Percentiles rank a stretch among this genome's conserved stretches.
Evolutionary conservation across 2,329 filamentous ascomycete species (phyloP).

Genomic region (Pezicula neosporulosa): DNA sequence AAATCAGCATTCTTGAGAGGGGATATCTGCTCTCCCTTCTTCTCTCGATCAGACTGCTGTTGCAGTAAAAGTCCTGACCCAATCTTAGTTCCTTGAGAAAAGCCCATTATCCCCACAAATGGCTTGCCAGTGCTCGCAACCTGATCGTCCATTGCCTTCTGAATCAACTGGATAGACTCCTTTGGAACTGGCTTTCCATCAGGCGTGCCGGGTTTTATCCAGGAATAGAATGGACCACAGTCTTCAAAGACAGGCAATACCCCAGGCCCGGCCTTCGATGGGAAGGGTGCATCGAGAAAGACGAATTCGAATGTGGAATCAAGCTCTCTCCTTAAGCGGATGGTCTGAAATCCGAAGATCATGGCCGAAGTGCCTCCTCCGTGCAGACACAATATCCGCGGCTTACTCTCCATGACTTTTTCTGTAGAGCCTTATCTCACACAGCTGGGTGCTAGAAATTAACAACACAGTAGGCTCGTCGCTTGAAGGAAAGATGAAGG

Average conservation of each 20-base stretch:
- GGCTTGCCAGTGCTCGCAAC: not conserved
- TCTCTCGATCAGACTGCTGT: not conserved
- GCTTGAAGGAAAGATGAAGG: too few species aligned
- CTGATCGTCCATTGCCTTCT: not conserved
- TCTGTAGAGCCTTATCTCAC: too few species aligned
- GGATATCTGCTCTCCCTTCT: not conserved
- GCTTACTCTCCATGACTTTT: constrained; percentile 24
- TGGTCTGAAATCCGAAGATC: constrained; percentile 64
- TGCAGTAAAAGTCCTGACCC: constrained; percentile 2
- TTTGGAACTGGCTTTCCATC: not conserved
- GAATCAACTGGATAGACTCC: not conserved
- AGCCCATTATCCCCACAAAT: constrained; percentile 3
- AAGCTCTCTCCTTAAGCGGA: constrained; percentile 36
- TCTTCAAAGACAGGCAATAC: constrained; percentile 65
- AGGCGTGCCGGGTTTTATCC: constrained; percentile 29
- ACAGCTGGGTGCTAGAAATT: too few species aligned
- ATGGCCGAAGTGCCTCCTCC: constrained; percentile 71
- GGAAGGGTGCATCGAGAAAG: constrained; percentile 67
- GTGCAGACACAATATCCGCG: constrained; percentile 74
- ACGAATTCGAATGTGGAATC: constrained; percentile 57
- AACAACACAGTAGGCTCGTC: too few species aligned
- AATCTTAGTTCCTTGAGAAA: constrained; percentile 6
- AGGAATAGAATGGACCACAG: constrained; percentile 60
- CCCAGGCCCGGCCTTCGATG: constrained; percentile 55
- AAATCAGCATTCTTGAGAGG: not conserved